Evolutionary conservation across 208 protist genomes (phyloP).

Genomic region (Leishmania major): DNA sequence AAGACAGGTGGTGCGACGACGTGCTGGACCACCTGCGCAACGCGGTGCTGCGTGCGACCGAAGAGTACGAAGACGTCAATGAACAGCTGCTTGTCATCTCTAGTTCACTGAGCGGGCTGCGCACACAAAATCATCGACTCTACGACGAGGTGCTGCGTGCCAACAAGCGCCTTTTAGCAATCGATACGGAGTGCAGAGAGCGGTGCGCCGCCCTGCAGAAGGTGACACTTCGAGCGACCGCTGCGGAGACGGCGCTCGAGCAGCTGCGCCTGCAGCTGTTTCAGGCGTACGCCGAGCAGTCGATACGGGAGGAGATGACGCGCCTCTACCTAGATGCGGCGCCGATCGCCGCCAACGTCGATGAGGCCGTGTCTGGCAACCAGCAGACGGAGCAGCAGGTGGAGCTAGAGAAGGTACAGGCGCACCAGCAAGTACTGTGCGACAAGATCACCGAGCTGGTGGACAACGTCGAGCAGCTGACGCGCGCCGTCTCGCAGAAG

Average conservation of each 20-base stretch:
- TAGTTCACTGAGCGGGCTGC: slow-evolving; percentile 20
- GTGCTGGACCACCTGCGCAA: slow-evolving; percentile 12
- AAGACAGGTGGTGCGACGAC: background rate
- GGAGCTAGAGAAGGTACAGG: slow-evolving; percentile 32
- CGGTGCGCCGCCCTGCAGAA: background rate
- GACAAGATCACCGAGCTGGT: slow-evolving; percentile 39
- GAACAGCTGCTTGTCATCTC: slow-evolving; percentile 31
- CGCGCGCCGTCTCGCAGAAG: slow-evolving; percentile 23
- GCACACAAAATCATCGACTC: slow-evolving; percentile 26
- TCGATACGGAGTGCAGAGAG: background rate
- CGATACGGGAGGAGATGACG: slow-evolving; percentile 23
- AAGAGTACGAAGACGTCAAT: slow-evolving; percentile 22
- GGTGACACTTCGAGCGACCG: background rate
- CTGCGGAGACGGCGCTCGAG: slow-evolving; percentile 8
- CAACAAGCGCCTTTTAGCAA: background rate
- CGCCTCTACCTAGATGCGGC: slow-evolving; percentile 24
- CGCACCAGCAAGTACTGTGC: slow-evolving; percentile 24
- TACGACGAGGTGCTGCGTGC: slow-evolving; percentile 10
- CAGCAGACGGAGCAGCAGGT: slow-evolving; percentile 28
- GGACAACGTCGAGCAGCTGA: slow-evolving; percentile 39
- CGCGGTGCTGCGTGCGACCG: slow-evolving; percentile 22
- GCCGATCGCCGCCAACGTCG: slow-evolving; percentile 4
- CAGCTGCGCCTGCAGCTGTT: slow-evolving; percentile 30
- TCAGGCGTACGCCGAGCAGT: slow-evolving; percentile 28
- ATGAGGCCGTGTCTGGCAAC: slow-evolving; percentile 9